Base-by-base conservation (phyloP, 169 alveolate species). In the Neospora caninum region DNA sequence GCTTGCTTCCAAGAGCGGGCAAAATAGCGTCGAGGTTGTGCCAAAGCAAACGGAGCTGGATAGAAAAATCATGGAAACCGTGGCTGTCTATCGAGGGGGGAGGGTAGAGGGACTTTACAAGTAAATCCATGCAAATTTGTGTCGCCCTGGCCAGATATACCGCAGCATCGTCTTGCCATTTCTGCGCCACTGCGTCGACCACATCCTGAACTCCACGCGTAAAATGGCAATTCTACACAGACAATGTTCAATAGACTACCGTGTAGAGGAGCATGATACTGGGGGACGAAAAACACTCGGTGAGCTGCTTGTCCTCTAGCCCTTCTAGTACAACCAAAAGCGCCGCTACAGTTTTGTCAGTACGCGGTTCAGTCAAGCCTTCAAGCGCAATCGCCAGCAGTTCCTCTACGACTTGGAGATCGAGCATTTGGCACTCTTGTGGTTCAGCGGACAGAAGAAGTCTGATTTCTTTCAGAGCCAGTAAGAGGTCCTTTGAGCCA, bases 381-480 rank as follows among this genome's bases (percentile, higher is more conserved):
- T 82, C 89, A 29, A 20, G 41, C 27, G 89, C 67, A 31, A 82
- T 82, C 67, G 54, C 67, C 38, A 82, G 54, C 16, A 82, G 89
- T 43, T 82, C 89, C 67, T 82, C 70, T 10, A 82, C 89, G 10
- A 82, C 89, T 25, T 39, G 49, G 39, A 49, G 67, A 36, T 82
- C 41, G 31, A 82, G 7, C 67, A 29, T 29, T 18, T 43, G 89
- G 20, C 27, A 25, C 69, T 31, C 39, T 36, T 27, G 34, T 7
- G 89, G 67, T 45, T 82, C 89, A 10, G 36, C 69, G 39, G 25
- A 36, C 42, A 82, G 69, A 16, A 82, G 34, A 22, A 29, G 25
- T 36, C 41, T 18, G 41, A 82, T 25, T 41, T 82, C 89, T 41
- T 82, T 82, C 67, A 82, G 89, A 82, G 89, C 67, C 54, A 82